Conservation (phyloP, 106 monocot species). For the Gastrodia elata region DNA sequence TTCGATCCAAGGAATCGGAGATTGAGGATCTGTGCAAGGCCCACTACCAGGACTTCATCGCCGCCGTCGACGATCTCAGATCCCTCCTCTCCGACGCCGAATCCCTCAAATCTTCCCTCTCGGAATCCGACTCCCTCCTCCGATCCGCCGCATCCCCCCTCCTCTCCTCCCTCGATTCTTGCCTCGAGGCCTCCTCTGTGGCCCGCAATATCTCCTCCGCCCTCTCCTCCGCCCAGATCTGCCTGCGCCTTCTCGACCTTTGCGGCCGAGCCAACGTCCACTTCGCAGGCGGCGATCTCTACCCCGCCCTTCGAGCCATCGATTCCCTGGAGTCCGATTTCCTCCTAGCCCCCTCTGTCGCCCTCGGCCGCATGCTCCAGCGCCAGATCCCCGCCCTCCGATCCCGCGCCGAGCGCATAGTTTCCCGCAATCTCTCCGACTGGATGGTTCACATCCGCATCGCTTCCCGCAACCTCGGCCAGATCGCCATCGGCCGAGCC, state of each 20-base stretch:
- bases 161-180: constrained; percentile 59
- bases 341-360: constrained; percentile 27
- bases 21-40: constrained; percentile 88
- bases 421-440: constrained; percentile 69
- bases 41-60: constrained; percentile 97
- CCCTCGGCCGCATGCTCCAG: constrained; percentile 71
- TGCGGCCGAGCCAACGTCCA: constrained; percentile 55
- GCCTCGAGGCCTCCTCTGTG: constrained; percentile 51
- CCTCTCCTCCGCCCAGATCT: constrained; percentile 29
- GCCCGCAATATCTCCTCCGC: constrained; percentile 54
- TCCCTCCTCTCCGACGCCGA: constrained; percentile 91
- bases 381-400: constrained; percentile 65
- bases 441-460: constrained; percentile 98
- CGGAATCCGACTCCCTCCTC: constrained; percentile 59
- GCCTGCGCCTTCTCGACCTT: constrained; percentile 46
- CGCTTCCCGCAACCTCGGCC: constrained; percentile 73
- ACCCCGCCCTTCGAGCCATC: constrained; percentile 64
- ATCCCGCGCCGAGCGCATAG: constrained; percentile 54
- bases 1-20: constrained; percentile 80
- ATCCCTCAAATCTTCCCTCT: constrained; percentile 80
- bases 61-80: constrained; percentile 94
- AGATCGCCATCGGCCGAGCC: constrained; percentile 83
- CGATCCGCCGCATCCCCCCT: constrained; percentile 68
- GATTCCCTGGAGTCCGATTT: constrained; percentile 56
- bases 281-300: constrained; percentile 42